Conservation (phyloP, 2,329 filamentous ascomycete genomes). For the Emmonsia crescens region DNA sequence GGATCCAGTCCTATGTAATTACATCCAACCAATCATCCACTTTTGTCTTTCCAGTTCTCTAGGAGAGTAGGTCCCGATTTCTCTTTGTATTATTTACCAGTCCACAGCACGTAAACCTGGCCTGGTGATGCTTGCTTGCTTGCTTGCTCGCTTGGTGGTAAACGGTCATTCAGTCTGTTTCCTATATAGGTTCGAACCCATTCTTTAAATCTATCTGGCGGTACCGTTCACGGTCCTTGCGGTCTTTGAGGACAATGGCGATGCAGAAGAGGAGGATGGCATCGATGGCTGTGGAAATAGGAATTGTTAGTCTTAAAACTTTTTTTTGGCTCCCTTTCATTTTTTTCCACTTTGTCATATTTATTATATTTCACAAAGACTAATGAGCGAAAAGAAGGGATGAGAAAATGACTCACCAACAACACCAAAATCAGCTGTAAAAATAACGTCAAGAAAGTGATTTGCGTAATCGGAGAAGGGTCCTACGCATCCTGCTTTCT, state of each 20-base stretch:
- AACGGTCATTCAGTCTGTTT: neutral
- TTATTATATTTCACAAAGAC: neutral
- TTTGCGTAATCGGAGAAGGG: slow-evolving; percentile 60
- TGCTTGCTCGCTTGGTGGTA: neutral
- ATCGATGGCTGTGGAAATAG: slow-evolving; percentile 44
- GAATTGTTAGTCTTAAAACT: neutral
- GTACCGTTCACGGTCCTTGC: slow-evolving; percentile 69
- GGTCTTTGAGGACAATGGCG: slow-evolving; percentile 67
- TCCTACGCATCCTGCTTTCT: slow-evolving; percentile 58
- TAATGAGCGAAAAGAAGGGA: neutral
- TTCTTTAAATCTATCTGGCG: slow-evolving; percentile 72
- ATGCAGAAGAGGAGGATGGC: slow-evolving; percentile 58
- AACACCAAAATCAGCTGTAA: slow-evolving; percentile 69
- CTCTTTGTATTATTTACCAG: neutral
- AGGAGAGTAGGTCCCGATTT: neutral
- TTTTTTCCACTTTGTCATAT: neutral
- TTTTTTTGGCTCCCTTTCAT: neutral
- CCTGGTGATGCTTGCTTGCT: neutral
- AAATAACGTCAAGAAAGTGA: slow-evolving; percentile 61
- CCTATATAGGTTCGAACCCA: slow-evolving; percentile 43
- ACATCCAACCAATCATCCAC: neutral
- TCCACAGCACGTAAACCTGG: neutral
- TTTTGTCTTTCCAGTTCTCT: neutral
- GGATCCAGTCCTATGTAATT: neutral
- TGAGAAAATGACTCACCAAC: slow-evolving; percentile 42